These are phyloP conservation scores for Exophiala oligosperma DNA, from an alignment of 2,329 filamentous ascomycete species.

Conservation along the genomic window DNA sequence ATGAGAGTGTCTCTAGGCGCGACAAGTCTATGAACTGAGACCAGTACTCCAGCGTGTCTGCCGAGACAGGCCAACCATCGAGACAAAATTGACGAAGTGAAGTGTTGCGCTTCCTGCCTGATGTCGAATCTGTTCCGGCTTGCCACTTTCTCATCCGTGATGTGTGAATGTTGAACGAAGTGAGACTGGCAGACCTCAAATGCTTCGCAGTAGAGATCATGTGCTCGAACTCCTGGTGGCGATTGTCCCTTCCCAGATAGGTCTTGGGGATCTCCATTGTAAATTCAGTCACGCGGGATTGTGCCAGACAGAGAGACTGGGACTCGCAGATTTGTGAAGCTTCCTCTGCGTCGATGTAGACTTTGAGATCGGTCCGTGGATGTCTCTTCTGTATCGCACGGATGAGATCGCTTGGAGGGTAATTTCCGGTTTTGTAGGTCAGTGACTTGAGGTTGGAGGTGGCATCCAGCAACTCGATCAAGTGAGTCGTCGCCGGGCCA, in stretches of 20 bases:
- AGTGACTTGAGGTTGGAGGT: conserved; percentile 18
- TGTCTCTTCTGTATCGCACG: conserved; percentile 17
- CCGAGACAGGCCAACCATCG: conserved; percentile 19
- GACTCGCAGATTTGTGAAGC: too few species aligned
- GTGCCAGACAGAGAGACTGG: background rate
- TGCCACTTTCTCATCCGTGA: background rate
- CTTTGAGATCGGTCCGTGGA: conserved; percentile 16
- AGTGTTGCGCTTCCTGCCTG: background rate
- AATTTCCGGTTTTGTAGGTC: conserved; percentile 9
- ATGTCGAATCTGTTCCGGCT: background rate
- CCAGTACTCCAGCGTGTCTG: conserved; percentile 16
- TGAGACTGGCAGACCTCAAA: conserved; percentile 13
- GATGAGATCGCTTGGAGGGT: conserved; percentile 2
- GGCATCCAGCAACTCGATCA: conserved; percentile 8
- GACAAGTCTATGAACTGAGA: conserved; percentile 14
- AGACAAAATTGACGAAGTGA: conserved; percentile 20
- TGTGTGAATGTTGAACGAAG: background rate
- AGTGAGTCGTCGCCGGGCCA: background rate
- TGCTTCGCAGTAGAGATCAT: conserved; percentile 16
- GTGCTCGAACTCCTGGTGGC: background rate
- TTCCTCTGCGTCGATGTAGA: background rate
- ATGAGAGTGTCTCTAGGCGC: conserved; percentile 18
- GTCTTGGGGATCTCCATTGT: background rate
- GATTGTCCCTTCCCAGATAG: background rate
- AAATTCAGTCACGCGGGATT: background rate